Conservation (phyloP, 1,139 yeast genomes). For the Geotrichum restrictum region DNA sequence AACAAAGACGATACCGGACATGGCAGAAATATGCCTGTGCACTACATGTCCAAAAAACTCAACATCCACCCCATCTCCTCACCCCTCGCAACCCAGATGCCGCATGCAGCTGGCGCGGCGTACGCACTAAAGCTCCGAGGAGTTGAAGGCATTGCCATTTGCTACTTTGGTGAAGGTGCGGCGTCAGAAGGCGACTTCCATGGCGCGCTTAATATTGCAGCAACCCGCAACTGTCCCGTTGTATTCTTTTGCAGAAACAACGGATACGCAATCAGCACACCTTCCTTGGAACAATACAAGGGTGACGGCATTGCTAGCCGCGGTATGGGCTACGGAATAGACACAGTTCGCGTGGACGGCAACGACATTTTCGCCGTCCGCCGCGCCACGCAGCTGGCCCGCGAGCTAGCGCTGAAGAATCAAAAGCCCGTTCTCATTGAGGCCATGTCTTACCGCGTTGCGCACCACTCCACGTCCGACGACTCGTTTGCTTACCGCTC, state of each 20-base stretch:
- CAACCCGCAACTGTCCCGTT: constrained; percentile 38
- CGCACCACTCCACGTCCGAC: constrained; percentile 41
- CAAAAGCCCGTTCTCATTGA: constrained; percentile 38
- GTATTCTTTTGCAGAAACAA: constrained; percentile 39
- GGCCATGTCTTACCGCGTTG: constrained; percentile 40
- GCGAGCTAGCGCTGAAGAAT: constrained; percentile 34
- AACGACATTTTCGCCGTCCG: constrained; percentile 39
- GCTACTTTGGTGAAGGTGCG: constrained; percentile 42
- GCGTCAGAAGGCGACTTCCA: constrained; percentile 42
- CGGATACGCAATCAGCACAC: constrained; percentile 41
- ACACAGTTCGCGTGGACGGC: constrained; percentile 40
- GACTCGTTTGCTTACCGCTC: constrained; percentile 41
- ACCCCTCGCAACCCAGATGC: constrained; percentile 39
- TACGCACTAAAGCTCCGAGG: constrained; percentile 37
- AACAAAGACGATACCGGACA: constrained; percentile 36
- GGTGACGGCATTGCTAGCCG: constrained; percentile 41
- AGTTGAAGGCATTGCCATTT: constrained; percentile 31
- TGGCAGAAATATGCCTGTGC: constrained; percentile 41
- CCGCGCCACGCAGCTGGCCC: constrained; percentile 34
- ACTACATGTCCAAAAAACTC: constrained; percentile 33
- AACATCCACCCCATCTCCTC: constrained; percentile 40
- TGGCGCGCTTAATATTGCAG: constrained; percentile 40
- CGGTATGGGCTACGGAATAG: constrained; percentile 40
- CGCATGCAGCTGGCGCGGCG: constrained; percentile 42
- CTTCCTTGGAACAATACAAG: constrained; percentile 38